Evolutionary conservation across 2,329 filamentous ascomycete species (phyloP), one percentile per base, ranked within the genome.

Genomic region (Fusarium sp.): DNA sequence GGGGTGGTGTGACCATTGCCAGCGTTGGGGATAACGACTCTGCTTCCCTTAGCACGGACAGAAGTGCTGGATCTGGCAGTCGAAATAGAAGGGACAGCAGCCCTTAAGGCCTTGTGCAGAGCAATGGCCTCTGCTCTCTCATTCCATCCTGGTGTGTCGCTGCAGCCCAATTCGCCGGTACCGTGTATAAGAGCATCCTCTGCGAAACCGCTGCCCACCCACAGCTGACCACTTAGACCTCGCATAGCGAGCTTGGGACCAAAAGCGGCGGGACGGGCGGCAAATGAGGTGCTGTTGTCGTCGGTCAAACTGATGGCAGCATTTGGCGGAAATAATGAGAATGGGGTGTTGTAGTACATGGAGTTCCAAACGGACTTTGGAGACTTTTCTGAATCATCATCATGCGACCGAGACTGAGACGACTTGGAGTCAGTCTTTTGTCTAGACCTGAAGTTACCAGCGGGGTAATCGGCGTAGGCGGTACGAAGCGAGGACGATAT

Each of bases 231-330:
- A 79, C 94, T 97, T 73, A 98, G 84, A 32, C 96, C 96, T 66
- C 89, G 90, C 18, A 86, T 82, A 1, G 93, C 93, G 44, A 99
- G 85, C 44, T 89, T 85, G 9, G 96, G 94, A 1, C 96, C 96
- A 84, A 98, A 99, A 44, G 94, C 95, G 60, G 96, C 96, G 68
- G 96, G 96, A 55, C 96, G 89, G 48, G 96, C 95, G 62, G 97
- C 88, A 84, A 99, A 99, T 77, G 97, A 97, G 18, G 96, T 99
- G 76, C 94, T 98, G 83, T 99, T 99, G 83, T 99, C 96, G 83
- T 98, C 95, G 79, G 95, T 98, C 70, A 99, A 89, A 82, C 94
- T 98, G 81, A 99, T 98, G 78, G 97, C 93, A 54, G 96, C 96
- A 74, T 96, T 98, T 8, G 95, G 95, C 9, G 96, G 95, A 81